These are phyloP conservation scores for Hondaea fermentalgiana DNA, from an alignment of 108 stramenopile species.

Conservation along the genomic window DNA sequence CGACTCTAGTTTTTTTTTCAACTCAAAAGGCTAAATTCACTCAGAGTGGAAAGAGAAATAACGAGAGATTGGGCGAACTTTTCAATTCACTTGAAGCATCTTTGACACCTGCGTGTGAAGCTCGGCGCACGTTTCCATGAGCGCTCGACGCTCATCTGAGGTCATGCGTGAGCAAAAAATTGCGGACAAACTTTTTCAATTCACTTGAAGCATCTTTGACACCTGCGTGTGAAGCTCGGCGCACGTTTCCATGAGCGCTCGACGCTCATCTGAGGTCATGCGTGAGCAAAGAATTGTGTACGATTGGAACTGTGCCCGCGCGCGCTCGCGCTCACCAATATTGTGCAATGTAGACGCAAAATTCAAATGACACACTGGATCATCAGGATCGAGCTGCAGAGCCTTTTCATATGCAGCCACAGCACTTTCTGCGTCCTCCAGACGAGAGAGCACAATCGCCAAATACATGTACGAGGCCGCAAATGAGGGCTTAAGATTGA, in stretches of 20 bases:
- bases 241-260: background rate
- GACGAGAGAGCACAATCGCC: slow-evolving; percentile 36
- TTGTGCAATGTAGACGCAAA: slow-evolving; percentile 43
- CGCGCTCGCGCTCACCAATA: background rate
- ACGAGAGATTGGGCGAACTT: background rate
- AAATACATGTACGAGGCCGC: slow-evolving; percentile 49
- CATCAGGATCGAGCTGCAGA: slow-evolving; percentile 19
- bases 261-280: background rate
- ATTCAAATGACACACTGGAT: slow-evolving; percentile 46
- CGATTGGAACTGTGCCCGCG: background rate
- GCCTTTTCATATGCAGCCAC: slow-evolving; percentile 52
- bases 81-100: background rate
- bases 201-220: background rate
- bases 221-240: background rate
- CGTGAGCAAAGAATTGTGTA: background rate
- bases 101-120: background rate
- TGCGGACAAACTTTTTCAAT: background rate
- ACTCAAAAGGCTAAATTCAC: background rate
- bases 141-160: background rate
- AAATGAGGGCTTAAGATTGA: slow-evolving; percentile 13
- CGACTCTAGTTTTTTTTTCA: background rate
- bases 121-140: background rate
- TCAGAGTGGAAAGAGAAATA: background rate
- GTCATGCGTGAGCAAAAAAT: background rate
- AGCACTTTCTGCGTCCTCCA: slow-evolving; percentile 53